These are phyloP conservation scores for Coccomyxa sp. DNA, from an alignment of 139 green algal species.

Conservation along the genomic window DNA sequence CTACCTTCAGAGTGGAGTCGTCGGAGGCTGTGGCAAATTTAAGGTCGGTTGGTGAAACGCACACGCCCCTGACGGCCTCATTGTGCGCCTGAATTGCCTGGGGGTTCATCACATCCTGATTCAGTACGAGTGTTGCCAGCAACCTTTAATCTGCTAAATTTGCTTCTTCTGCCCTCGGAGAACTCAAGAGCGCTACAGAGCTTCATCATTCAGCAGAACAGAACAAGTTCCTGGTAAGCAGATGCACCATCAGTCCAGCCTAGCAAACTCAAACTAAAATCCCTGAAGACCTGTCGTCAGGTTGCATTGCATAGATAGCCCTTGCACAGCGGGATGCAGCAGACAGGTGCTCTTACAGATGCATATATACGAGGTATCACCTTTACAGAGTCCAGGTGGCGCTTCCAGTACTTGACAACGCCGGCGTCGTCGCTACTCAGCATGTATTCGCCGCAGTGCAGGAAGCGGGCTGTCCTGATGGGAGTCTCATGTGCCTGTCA, in stretches of 20 bases:
- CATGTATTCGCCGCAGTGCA: slow-evolving; percentile 73
- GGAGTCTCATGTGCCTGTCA: slow-evolving; percentile 69
- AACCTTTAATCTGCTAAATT: too few species aligned
- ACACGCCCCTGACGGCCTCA: slow-evolving; percentile 60
- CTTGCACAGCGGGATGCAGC: too few species aligned
- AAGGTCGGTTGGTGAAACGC: slow-evolving; percentile 68
- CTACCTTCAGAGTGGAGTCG: slow-evolving; percentile 73
- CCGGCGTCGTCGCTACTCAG: slow-evolving; percentile 73
- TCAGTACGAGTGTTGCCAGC: neutral
- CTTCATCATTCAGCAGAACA: too few species aligned
- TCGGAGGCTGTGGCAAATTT: slow-evolving; percentile 87
- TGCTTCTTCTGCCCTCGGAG: neutral
- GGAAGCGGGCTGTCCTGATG: slow-evolving; percentile 64
- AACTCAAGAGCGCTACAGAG: neutral
- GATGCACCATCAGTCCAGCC: too few species aligned
- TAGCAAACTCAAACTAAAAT: too few species aligned
- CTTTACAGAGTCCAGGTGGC: slow-evolving; percentile 64
- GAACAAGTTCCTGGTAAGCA: too few species aligned
- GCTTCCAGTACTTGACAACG: slow-evolving; percentile 70
- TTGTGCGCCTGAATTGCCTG: slow-evolving; percentile 50
- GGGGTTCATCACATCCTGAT: neutral
- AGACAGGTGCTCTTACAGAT: too few species aligned
- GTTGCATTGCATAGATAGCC: too few species aligned
- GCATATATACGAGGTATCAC: neutral
- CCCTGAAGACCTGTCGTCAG: too few species aligned